Conservation (phyloP, 129 eudicot species). For the Chrysanthemum lavandulifolium region DNA sequence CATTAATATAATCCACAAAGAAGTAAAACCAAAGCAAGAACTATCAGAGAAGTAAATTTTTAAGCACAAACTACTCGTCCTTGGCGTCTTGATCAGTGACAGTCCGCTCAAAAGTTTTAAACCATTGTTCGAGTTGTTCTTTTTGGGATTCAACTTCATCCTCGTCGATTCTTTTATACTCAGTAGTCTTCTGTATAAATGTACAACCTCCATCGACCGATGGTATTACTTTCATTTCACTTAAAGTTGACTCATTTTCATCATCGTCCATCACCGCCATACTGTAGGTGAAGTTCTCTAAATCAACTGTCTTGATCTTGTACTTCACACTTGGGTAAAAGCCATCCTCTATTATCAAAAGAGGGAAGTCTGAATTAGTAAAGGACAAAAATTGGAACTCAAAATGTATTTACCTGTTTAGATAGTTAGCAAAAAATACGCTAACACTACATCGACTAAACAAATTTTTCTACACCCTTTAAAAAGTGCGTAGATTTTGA, state of each 20-base stretch:
- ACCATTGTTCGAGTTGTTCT: constrained; percentile 8
- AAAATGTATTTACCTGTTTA: too few species aligned
- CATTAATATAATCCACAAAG: too few species aligned
- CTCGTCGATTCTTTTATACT: not conserved
- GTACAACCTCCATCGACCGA: constrained; percentile 9
- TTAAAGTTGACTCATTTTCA: not conserved
- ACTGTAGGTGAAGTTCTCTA: constrained; percentile 1
- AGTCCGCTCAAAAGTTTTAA: not conserved
- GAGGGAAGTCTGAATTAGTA: not conserved
- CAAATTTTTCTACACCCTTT: too few species aligned
- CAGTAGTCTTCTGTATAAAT: not conserved
- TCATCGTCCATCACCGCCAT: not conserved
- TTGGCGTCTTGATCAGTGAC: not conserved
- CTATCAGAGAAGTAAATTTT: not conserved
- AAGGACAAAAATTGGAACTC: too few species aligned
- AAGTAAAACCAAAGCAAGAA: not conserved
- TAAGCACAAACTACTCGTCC: not conserved
- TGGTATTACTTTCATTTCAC: constrained; percentile 15
- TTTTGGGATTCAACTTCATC: constrained; percentile 8
- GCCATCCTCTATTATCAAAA: constrained; percentile 8
- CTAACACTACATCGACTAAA: too few species aligned
- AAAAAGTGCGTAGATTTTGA: too few species aligned
- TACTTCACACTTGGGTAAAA: constrained; percentile 11
- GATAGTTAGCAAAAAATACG: too few species aligned
- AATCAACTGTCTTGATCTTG: constrained; percentile 1